Base-by-base conservation (phyloP, 129 eudicot species). In the Heracleum sosnowskyi region DNA sequence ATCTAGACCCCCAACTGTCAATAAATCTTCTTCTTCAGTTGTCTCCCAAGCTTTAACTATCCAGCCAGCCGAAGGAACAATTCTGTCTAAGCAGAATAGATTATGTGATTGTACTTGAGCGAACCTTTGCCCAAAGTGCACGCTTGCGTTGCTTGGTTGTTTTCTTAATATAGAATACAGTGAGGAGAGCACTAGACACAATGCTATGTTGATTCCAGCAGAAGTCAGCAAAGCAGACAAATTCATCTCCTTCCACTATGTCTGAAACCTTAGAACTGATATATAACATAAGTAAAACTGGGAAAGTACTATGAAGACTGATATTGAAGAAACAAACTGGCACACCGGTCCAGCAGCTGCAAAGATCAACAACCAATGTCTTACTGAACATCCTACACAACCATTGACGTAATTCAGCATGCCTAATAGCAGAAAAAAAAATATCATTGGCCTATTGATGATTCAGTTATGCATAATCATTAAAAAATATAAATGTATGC, bases 41-140 rank as follows among this genome's bases (percentile, higher is more conserved):
- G 96, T 85, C 75, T 86, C 91, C 93, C 98, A 94, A 49, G 98
- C 93, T 85, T 94, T 89, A 42, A 91, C 81, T 33, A 94, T 86
- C 98, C 98, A 94, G 76, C 96, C 86, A 57, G 98, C 89, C 24
- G 97, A 94, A 33, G 98, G 97, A 34, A 94, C 73, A 60, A 89
- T 81, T 68, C 96, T 85, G 34, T 90, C 92, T 57, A 89, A 80
- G 51, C 91, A 82, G 62, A 79, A 90, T 29, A 86, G 83, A 53
- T n/a, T n/a, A n/a, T n/a, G n/a, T n/a, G n/a, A n/a, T n/a, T n/a
- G n/a, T n/a, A n/a, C n/a, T n/a, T n/a, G 96, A 69, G 97, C 90
- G 72, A 94, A 86, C 87, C 81, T 88, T 74, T 89, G 96, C 33
- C 91, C 93, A 29, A 91, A 94, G 83, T 94, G 89, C 28, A 91